Evolutionary conservation across 352 stramenopile genomes (phyloP).

Genomic region (Stramenopiles sp.): DNA sequence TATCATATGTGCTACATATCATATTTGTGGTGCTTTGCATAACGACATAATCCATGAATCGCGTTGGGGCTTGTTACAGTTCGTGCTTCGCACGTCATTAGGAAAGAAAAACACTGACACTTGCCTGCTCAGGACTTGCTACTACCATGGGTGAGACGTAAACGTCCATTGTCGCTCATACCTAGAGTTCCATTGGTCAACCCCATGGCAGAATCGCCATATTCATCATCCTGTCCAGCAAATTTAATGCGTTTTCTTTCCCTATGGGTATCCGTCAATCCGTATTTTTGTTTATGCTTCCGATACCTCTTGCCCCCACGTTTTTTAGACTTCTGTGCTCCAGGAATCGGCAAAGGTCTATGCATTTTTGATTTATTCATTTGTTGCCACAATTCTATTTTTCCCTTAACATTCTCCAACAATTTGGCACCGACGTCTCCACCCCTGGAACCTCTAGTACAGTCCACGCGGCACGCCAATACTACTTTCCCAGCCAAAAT

Average conservation of each 20-base stretch:
- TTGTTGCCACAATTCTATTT: constrained; percentile 92
- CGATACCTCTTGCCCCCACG: constrained; percentile 71
- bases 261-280: constrained; percentile 90
- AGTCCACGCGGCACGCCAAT: constrained; percentile 76
- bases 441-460: constrained; percentile 36
- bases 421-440: constrained; percentile 51
- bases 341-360: constrained; percentile 84
- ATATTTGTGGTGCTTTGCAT: too few species aligned
- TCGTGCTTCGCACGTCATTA: too few species aligned
- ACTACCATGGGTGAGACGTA: constrained; percentile 65
- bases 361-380: constrained; percentile 85
- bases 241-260: constrained; percentile 87
- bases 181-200: constrained; percentile 71
- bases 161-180: constrained; percentile 54
- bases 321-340: constrained; percentile 82
- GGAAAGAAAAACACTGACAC: too few species aligned
- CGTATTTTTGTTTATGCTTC: constrained; percentile 87
- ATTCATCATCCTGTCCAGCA: constrained; percentile 70
- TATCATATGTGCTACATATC: too few species aligned
- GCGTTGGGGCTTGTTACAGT: too few species aligned
- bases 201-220: constrained; percentile 95
- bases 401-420: constrained; percentile 60
- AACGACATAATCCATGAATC: too few species aligned
- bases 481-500: constrained; percentile 67
- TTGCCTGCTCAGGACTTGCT: too few species aligned